Evolutionary conservation across 331 rosid species (phyloP).

Genomic region (Cydonia oblonga): DNA sequence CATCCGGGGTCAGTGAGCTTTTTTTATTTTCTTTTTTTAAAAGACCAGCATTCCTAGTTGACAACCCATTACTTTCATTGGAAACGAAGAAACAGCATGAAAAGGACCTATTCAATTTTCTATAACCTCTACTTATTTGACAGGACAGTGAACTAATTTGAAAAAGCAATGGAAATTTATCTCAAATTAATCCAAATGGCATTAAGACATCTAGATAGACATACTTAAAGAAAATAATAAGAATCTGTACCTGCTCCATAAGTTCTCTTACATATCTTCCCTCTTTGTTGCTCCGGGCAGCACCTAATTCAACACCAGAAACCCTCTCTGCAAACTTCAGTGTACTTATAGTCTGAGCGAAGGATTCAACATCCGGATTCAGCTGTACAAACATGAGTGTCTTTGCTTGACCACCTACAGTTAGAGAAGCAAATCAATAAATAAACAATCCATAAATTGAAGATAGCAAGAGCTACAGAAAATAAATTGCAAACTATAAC

Average conservation of each 20-base stretch:
- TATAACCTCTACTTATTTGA: neutral
- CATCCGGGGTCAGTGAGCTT: neutral
- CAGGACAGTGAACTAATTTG: neutral
- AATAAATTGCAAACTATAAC: neutral
- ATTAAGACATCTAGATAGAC: neutral
- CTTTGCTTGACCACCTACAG: conserved; percentile 93
- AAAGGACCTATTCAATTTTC: neutral
- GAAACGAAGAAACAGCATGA: neutral
- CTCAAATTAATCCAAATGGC: neutral
- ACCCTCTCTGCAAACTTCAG: conserved; percentile 98
- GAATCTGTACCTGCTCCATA: conserved; percentile 69
- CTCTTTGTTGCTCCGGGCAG: conserved; percentile 95
- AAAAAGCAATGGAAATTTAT: neutral
- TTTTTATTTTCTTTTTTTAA: neutral
- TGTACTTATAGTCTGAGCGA: conserved; percentile 82
- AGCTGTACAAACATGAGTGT: conserved; percentile 98
- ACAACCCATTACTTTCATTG: neutral
- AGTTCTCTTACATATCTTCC: conserved; percentile 89
- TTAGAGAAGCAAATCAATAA: neutral
- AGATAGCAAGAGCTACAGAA: neutral
- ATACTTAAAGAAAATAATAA: conserved; percentile 3
- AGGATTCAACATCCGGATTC: conserved; percentile 85
- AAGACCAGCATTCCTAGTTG: neutral
- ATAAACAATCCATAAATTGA: neutral
- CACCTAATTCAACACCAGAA: conserved; percentile 94